phyloP scores from a whole-genome alignment of 179 eudicot genomes.

The Drosera spatulata region DNA sequence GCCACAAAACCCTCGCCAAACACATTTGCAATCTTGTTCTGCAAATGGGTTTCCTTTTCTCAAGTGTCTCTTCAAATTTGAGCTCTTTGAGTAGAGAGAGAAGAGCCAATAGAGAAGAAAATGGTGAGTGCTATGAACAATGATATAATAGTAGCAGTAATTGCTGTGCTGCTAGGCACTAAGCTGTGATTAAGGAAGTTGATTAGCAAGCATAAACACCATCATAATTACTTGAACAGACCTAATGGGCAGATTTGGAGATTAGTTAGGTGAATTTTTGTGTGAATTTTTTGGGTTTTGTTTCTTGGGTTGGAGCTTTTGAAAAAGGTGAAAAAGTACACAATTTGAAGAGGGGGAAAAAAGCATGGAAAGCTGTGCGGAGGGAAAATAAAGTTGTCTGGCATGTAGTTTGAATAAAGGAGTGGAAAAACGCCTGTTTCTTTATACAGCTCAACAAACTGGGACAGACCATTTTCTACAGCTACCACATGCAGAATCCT shows the following conservation, averaged over 20 bases:
- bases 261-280: not conserved
- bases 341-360: too few species aligned
- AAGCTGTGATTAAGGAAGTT: conserved; percentile 3
- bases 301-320: too few species aligned
- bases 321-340: too few species aligned
- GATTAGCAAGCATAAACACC: too few species aligned
- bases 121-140: conserved; percentile 6
- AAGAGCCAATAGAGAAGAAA: conserved; percentile 7
- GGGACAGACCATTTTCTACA: too few species aligned
- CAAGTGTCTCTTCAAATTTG: not conserved
- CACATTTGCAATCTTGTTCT: conserved; percentile 34
- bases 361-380: too few species aligned
- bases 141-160: not conserved
- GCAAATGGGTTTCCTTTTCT: not conserved
- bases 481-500: too few species aligned
- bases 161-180: conserved; percentile 4
- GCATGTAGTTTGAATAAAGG: not conserved
- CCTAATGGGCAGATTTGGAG: conserved; percentile 2
- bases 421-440: too few species aligned
- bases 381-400: too few species aligned
- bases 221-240: too few species aligned
- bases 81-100: not conserved
- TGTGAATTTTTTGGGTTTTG: too few species aligned
- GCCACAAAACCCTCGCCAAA: conserved; percentile 17
- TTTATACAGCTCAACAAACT: too few species aligned